A percentile compares a stretch with the other conserved stretches of the same genome.
These are phyloP conservation scores for Solanum commersonii DNA, from an alignment of 257 asterid genomes.

Conservation along the genomic window DNA sequence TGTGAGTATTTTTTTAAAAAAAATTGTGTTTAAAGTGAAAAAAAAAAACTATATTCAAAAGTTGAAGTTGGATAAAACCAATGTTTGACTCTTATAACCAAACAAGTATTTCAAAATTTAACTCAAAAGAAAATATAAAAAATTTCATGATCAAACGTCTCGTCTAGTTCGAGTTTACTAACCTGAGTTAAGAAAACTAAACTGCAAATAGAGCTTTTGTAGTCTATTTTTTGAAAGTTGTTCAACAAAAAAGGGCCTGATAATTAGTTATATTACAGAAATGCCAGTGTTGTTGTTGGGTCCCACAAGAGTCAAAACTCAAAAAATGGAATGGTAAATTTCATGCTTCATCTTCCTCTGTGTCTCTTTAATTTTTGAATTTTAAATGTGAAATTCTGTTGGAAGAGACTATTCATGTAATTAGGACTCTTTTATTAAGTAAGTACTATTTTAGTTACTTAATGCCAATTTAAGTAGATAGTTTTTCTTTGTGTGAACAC, in stretches of 20 bases:
- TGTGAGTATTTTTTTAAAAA: background rate
- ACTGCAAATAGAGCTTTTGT: background rate
- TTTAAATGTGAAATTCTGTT: background rate
- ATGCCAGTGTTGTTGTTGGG: background rate
- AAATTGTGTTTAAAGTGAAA: no score
- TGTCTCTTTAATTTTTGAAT: background rate
- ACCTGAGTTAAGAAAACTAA: background rate
- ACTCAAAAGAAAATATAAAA: fast-evolving
- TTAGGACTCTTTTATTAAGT: background rate
- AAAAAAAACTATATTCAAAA: no score
- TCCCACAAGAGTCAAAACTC: background rate
- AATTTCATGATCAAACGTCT: background rate
- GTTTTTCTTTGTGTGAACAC: background rate
- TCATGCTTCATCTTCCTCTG: background rate
- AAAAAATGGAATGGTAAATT: background rate
- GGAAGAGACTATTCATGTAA: background rate
- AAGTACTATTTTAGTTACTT: background rate
- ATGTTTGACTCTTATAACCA: no score
- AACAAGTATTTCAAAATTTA: no score
- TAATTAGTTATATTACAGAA: background rate
- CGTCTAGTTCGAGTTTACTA: background rate
- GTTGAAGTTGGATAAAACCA: no score
- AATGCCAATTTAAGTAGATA: background rate
- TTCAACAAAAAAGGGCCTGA: background rate
- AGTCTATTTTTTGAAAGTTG: background rate